Base-by-base conservation (phyloP, 352 stramenopile genomes). In the Pythium brachiatum region DNA sequence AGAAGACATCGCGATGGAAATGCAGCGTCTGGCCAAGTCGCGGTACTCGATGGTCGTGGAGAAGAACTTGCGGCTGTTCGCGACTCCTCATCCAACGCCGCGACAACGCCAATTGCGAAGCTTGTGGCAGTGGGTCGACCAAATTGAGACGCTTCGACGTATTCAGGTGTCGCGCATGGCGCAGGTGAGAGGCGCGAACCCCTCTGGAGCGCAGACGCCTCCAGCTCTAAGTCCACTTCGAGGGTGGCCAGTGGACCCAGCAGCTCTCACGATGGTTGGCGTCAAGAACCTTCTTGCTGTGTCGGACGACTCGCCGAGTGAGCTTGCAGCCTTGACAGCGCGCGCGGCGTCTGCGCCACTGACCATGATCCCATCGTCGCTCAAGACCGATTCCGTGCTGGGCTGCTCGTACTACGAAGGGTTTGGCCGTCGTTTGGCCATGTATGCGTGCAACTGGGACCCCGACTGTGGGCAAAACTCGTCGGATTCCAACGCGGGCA, bases 81-180 rank as follows among this genome's bases (percentile, higher is more conserved):
- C 70, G 16, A 64, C 68, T 13, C 54, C 60, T 3, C 32, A 44
- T 16, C 53, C 58, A 7, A 81, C 65, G 32, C 63, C 64, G 18
- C 74, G 75, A 0, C 69, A 79, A 29, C 79, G 79, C 3, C 73
- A 89, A 48, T 60, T 93, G 38, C 76, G 74, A 2, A 75, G 78
- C 53, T 65, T 95, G 18, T 95, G 86, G 86, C 52, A 81, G n/a
- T 95, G 86, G 86, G 80, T 95, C 8, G 82, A 95, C 39, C 86
- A 95, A 72, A 78, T 90, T 11, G 86, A 95, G 55, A 68, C 77
- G 2, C 64, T 95, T 29, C 81, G 84, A 20, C 78, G 81, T n/a
- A 75, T 82, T 34, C 80, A 79, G 62, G 79, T 65, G 3, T 78
- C 82, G 3, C 73, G 78, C 6, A 59, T 89, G 25, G 76, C 86